Evolutionary conservation across 345 rosid species (phyloP).

Genomic region (Theobroma cacao): DNA sequence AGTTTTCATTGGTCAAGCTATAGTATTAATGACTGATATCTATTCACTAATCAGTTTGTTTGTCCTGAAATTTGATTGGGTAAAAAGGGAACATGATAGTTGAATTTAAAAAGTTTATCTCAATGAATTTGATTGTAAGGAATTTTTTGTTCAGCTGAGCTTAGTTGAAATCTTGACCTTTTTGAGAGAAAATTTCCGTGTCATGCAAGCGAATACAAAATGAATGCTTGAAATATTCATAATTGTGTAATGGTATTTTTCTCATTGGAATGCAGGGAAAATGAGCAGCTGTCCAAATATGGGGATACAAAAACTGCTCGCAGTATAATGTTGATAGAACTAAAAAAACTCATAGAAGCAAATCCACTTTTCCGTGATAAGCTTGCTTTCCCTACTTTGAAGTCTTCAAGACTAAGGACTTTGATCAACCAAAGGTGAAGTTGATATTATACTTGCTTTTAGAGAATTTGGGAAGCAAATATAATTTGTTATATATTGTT

Average conservation of each 20-base stretch:
- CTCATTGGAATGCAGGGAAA: constrained; percentile 43
- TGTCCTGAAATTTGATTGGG: neutral
- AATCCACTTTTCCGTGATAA: constrained; percentile 76
- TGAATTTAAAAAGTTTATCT: neutral
- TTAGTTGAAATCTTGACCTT: neutral
- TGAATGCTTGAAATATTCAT: neutral
- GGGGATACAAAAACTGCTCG: constrained; percentile 74
- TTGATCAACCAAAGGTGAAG: constrained; percentile 68
- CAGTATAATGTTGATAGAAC: constrained; percentile 63
- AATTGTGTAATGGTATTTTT: neutral
- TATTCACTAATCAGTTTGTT: neutral
- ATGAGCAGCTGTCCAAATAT: constrained; percentile 70
- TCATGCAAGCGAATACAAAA: neutral
- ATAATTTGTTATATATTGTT: neutral
- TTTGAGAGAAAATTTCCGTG: neutral
- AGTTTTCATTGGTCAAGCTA: constrained; percentile 8
- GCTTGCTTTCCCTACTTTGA: constrained; percentile 60
- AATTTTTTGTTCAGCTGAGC: neutral
- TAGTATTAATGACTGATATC: neutral
- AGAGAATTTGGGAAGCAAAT: neutral
- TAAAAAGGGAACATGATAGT: neutral
- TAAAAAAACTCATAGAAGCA: constrained; percentile 69
- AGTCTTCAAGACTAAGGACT: constrained; percentile 66
- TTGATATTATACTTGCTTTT: neutral
- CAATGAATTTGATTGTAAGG: neutral